Evolutionary conservation across 2,329 filamentous ascomycete genomes (phyloP).

Genomic region (Pyrenophora seminiperda): DNA sequence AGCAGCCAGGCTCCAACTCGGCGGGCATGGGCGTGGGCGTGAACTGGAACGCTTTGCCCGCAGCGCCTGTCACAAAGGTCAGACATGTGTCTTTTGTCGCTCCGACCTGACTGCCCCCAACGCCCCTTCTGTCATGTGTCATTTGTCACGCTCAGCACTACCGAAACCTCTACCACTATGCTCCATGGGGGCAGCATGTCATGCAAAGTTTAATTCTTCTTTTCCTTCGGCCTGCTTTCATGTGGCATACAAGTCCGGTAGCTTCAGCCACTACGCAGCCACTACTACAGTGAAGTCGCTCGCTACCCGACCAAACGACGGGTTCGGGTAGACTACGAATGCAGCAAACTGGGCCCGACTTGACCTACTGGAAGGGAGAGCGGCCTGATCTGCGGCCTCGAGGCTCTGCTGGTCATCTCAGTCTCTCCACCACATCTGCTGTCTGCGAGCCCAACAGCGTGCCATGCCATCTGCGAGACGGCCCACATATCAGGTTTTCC

Average conservation of each 20-base stretch:
- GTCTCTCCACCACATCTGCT: slow-evolving; percentile 12
- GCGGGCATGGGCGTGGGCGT: neutral
- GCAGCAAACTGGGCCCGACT: slow-evolving; percentile 7
- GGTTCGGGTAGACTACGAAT: slow-evolving; percentile 11
- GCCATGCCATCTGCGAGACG: slow-evolving; percentile 22
- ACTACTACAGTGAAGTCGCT: slow-evolving; percentile 1
- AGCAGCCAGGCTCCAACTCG: slow-evolving; percentile 1
- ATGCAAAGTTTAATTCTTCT: neutral
- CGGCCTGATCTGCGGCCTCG: slow-evolving; percentile 21
- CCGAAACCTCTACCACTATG: neutral
- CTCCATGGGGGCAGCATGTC: too few relatives aligned
- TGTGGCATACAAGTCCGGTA: slow-evolving; percentile 2
- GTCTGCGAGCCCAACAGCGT: slow-evolving; percentile 20
- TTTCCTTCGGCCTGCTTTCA: neutral
- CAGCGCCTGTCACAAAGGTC: neutral
- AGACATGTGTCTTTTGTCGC: neutral
- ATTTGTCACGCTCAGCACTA: slow-evolving; percentile 9
- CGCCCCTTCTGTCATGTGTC: slow-evolving; percentile 15
- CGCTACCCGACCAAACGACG: slow-evolving; percentile 21
- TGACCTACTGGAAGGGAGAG: neutral
- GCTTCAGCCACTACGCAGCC: slow-evolving; percentile 10
- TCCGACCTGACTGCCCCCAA: neutral
- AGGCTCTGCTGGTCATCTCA: slow-evolving; percentile 24
- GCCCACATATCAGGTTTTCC: slow-evolving; percentile 12
- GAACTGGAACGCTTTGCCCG: neutral